Conservation (phyloP, 1,284 basidiomycete species). For the Cutaneotrichosporon cyanovorans region DNA sequence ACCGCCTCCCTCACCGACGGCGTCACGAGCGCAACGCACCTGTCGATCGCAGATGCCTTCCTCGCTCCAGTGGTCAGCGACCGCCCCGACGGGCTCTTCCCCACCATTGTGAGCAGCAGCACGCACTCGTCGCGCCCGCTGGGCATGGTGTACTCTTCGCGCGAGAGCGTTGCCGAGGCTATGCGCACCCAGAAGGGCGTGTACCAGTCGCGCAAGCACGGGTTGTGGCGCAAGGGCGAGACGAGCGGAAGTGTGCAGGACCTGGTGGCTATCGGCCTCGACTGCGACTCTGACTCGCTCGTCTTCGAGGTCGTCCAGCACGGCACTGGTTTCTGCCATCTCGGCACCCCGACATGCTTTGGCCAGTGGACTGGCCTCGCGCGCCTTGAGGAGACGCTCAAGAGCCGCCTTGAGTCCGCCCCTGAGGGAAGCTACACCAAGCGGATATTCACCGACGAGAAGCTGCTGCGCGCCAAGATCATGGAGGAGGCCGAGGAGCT, state of each 20-base stretch:
- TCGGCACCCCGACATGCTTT: constrained; percentile 79
- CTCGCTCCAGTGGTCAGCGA: constrained; percentile 74
- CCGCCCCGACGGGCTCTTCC: constrained; percentile 83
- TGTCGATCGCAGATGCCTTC: constrained; percentile 79
- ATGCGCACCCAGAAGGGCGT: constrained; percentile 84
- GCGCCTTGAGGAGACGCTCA: constrained; percentile 74
- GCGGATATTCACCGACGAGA: constrained; percentile 74
- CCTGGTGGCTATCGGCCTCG: constrained; percentile 70
- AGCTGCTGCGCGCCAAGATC: constrained; percentile 82
- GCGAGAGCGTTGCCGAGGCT: constrained; percentile 74
- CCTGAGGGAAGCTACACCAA: constrained; percentile 90
- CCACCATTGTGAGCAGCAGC: constrained; percentile 73
- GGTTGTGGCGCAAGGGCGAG: constrained; percentile 95
- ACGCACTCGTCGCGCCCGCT: constrained; percentile 68
- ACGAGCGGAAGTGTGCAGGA: constrained; percentile 91
- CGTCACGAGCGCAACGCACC: constrained; percentile 52
- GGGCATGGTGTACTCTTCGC: constrained; percentile 96
- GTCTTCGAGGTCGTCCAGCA: constrained; percentile 89
- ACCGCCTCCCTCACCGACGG: constrained; percentile 59
- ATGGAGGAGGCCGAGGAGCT: constrained; percentile 98
- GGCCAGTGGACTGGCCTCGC: constrained; percentile 62
- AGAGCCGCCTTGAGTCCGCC: constrained; percentile 63
- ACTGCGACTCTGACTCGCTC: constrained; percentile 90
- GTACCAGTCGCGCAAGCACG: constrained; percentile 94
- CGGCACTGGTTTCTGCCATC: constrained; percentile 89